phyloP scores from a whole-genome alignment of 2,329 filamentous ascomycete species.

The Aspergillus carbonarius region DNA sequence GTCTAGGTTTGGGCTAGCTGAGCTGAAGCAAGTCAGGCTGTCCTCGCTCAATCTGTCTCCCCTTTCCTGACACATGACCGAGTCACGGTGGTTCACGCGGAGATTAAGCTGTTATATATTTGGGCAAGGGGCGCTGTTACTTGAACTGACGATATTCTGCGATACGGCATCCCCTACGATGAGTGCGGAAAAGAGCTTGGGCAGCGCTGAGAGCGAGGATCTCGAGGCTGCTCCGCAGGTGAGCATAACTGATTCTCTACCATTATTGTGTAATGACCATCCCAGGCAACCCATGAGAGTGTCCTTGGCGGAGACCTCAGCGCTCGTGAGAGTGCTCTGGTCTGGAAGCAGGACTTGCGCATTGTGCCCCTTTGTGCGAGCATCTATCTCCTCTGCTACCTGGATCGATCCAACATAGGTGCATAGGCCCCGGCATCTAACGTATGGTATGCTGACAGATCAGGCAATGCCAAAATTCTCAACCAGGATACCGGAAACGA shows the following conservation, averaged over 20 bases:
- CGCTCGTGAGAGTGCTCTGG: constrained; percentile 35
- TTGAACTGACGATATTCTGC: not conserved
- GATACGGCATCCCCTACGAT: not conserved
- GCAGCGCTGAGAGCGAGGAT: not conserved
- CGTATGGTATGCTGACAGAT: constrained; percentile 7
- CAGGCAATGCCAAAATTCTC: constrained; percentile 63
- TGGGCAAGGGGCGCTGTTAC: not conserved
- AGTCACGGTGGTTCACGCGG: not conserved
- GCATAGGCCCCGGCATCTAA: not conserved
- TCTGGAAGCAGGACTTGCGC: constrained; percentile 61
- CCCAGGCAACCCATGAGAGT: not conserved
- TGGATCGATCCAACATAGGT: constrained; percentile 69
- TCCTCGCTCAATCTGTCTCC: not conserved
- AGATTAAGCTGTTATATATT: not conserved
- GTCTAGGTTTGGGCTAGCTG: not conserved
- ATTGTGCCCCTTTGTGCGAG: constrained; percentile 63
- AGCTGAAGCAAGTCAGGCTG: not conserved
- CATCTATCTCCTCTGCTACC: constrained; percentile 68
- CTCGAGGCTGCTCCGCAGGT: constrained; percentile 10
- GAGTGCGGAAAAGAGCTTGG: not conserved
- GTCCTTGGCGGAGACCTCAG: constrained; percentile 10
- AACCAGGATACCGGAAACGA: constrained; percentile 62
- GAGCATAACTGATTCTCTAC: not conserved
- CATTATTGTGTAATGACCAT: not conserved
- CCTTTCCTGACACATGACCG: not conserved